Conservation (phyloP, 2,329 filamentous ascomycete species). For the Coccinonectria pachysandricola region DNA sequence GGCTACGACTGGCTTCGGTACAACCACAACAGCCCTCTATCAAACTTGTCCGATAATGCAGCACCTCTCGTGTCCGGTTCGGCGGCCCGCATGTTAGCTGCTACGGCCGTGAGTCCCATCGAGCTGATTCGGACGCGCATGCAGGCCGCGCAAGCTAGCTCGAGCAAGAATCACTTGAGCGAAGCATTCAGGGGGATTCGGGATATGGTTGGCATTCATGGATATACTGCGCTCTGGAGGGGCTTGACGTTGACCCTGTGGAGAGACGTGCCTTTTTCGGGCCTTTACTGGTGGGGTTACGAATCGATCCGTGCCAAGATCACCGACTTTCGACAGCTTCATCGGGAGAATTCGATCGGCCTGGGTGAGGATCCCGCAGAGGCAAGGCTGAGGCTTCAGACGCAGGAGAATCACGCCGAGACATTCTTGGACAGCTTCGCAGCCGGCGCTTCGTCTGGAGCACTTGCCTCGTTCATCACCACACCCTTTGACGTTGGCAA, state of each 20-base stretch:
- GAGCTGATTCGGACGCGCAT: constrained; percentile 91
- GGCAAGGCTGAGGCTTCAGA: constrained; percentile 46
- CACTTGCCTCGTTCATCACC: constrained; percentile 76
- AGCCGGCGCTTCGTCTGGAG: constrained; percentile 74
- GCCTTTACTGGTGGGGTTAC: constrained; percentile 97
- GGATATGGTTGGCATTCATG: constrained; percentile 68
- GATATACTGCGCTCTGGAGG: constrained; percentile 78
- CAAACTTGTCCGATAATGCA: constrained; percentile 54
- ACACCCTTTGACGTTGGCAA: constrained; percentile 98
- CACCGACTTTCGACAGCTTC: constrained; percentile 54
- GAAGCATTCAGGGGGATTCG: constrained; percentile 67
- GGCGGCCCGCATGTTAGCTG: constrained; percentile 67
- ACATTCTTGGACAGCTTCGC: constrained; percentile 86
- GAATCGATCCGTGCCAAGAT: constrained; percentile 68
- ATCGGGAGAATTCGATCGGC: constrained; percentile 29
- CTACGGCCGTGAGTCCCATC: constrained; percentile 75
- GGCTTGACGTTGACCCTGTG: constrained; percentile 85
- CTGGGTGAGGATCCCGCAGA: constrained; percentile 27
- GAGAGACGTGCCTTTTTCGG: constrained; percentile 95
- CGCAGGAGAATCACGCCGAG: constrained; percentile 57
- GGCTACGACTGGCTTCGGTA: constrained; percentile 92
- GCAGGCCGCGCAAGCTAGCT: constrained; percentile 58
- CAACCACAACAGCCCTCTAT: constrained; percentile 62
- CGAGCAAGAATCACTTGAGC: constrained; percentile 59
- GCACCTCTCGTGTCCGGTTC: constrained; percentile 74